Percentiles rank a stretch among this genome's conserved stretches.
Conservation (phyloP, 495 filamentous ascomycete genomes). For the Talaromyces wortmannii region DNA sequence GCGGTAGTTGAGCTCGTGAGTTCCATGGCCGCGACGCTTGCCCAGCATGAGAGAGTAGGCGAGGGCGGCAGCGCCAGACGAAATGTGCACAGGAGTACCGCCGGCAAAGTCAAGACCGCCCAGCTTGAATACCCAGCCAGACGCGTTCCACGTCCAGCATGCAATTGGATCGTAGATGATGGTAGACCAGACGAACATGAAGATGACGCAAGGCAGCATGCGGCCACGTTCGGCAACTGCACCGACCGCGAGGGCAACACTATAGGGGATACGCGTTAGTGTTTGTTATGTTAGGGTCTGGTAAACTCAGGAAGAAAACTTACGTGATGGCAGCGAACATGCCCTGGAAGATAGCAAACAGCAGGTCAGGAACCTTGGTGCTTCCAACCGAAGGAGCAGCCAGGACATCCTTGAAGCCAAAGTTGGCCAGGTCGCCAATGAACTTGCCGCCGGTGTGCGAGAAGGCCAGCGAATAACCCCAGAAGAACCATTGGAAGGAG, state of each 20-base stretch:
- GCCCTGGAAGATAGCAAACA: slow-evolving; percentile 93
- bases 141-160: slow-evolving; percentile 96
- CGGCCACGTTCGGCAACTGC: slow-evolving; percentile 89
- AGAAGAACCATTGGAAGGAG: slow-evolving; percentile 99
- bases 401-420: slow-evolving; percentile 78
- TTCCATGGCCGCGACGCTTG: slow-evolving; percentile 76
- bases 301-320: slow-evolving; percentile 12
- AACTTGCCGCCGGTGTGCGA: slow-evolving; percentile 75
- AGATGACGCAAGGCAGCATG: slow-evolving; percentile 89
- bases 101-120: slow-evolving; percentile 95
- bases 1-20: slow-evolving; percentile 88
- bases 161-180: slow-evolving; percentile 93
- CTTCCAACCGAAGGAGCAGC: slow-evolving; percentile 77
- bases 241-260: slow-evolving; percentile 84
- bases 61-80: slow-evolving; percentile 82
- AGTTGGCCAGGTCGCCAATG: slow-evolving; percentile 80
- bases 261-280: slow-evolving; percentile 16
- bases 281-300: not conserved
- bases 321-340: slow-evolving; percentile 96
- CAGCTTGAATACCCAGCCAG: slow-evolving; percentile 75
- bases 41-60: slow-evolving; percentile 82
- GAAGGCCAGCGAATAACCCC: slow-evolving; percentile 94
- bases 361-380: slow-evolving; percentile 73
- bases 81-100: slow-evolving; percentile 93
- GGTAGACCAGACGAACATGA: slow-evolving; percentile 96